These are phyloP conservation scores for Yamadazyma sp. DNA, from an alignment of 1,139 yeast species.

Conservation along the genomic window DNA sequence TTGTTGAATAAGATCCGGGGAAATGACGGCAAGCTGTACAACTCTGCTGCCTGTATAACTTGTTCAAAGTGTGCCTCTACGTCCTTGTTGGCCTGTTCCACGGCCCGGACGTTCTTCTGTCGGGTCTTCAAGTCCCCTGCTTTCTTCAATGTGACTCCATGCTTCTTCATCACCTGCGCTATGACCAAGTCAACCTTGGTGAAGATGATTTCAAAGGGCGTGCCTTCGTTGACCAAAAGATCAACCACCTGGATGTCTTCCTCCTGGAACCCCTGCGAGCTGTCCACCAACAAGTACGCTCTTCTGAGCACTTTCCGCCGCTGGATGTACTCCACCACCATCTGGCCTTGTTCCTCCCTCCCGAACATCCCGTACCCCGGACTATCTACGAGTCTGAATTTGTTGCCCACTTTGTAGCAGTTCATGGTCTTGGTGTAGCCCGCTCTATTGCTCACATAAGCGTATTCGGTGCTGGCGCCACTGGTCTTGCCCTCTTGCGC, in stretches of 20 bases:
- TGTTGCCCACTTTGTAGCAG: conserved; percentile 65
- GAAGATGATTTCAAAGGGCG: conserved; percentile 70
- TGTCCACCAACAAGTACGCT: conserved; percentile 63
- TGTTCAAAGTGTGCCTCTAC: conserved; percentile 24
- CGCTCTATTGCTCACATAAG: conserved; percentile 59
- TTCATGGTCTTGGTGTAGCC: conserved; percentile 80
- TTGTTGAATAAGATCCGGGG: conserved; percentile 39
- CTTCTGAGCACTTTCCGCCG: conserved; percentile 54
- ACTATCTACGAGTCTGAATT: conserved; percentile 68
- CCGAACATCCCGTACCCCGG: conserved; percentile 85
- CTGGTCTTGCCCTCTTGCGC: conserved; percentile 14
- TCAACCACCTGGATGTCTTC: conserved; percentile 57
- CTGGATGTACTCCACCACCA: conserved; percentile 61
- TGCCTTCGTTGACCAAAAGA: conserved; percentile 52
- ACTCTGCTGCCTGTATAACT: conserved; percentile 22
- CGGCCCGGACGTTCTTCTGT: conserved; percentile 14
- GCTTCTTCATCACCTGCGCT: conserved; percentile 19
- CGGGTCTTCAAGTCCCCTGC: conserved; percentile 3
- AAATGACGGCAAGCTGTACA: conserved; percentile 23
- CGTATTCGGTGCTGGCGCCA: conserved; percentile 38
- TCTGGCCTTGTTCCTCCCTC: conserved; percentile 62
- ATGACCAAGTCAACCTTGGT: conserved; percentile 69
- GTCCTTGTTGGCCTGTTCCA: conserved; percentile 21
- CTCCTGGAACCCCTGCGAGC: conserved; percentile 54
- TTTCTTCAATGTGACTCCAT: conserved; percentile 5